Base-by-base conservation (phyloP, 805 yeast genomes). In the Yamadazyma insecticola region DNA sequence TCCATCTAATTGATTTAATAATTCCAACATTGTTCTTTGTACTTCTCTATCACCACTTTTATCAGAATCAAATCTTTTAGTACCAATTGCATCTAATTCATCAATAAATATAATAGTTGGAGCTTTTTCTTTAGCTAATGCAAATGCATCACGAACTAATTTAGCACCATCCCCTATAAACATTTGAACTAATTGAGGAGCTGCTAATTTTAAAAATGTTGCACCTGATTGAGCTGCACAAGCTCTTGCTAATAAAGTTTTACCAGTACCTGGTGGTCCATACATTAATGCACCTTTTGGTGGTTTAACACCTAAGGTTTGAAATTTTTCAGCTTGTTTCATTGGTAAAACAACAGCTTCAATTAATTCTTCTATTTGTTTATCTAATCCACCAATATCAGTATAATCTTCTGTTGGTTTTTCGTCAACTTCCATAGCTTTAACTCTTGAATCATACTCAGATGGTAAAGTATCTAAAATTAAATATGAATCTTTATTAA, bases 401-500 rank as follows among this genome's bases (percentile, higher is more conserved):
- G 94, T 80, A 54, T 92, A 92, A 8, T 96, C 87, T 58, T 92
- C 98, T 2, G 95, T 83, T 37, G 99, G 99, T 55, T 90, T 89
- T 63, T 92, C 98, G 56, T 92, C 99, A 30, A 92, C 98, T 60
- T 92, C 98, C 99, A 92, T 86, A 9, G 97, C 97, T 64, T 92
- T 92, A 31, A 92, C 99, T 49, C 98, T 76, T 33, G 95, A 83
- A 59, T 92, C 99, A 55, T 92, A 92, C 61, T 92, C 98, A 2
- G 96, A 88, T 8, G 98, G 98, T 44, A 92, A 70, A 6, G 95
- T 88, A 61, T 92, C 98, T 47, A 92, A 71, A 32, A 92, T 83
- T 45, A 92, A 72, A 54, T 89, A 92, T 6, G 96, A 85, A 56
- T 92, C 99, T 63, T 92, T 92, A 60, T 92, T 92, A 33, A 92